Evolutionary conservation across 176 grass and related monocot genomes (phyloP).

Genomic region (Oryza brachyantha): DNA sequence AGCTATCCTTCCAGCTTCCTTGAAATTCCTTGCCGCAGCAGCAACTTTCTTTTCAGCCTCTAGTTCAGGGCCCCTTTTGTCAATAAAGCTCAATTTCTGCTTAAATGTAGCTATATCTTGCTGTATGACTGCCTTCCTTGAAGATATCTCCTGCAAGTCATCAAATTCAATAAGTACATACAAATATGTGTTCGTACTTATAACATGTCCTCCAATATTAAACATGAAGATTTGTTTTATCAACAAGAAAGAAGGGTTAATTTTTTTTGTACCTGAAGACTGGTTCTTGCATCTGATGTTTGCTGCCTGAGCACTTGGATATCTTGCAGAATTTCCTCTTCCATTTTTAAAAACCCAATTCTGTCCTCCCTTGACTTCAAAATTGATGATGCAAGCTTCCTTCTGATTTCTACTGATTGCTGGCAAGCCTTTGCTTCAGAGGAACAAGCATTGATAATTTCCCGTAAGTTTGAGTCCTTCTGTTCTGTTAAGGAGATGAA

Average conservation of each 20-base stretch:
- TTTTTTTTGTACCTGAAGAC: conserved; percentile 84
- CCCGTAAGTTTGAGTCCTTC: conserved; percentile 49
- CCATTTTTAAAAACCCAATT: conserved; percentile 65
- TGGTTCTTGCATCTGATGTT: conserved; percentile 74
- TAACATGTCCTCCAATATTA: conserved; percentile 2
- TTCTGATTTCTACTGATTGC: conserved; percentile 54
- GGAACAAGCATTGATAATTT: conserved; percentile 53
- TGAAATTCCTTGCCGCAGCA: conserved; percentile 90
- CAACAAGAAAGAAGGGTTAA: conserved; percentile 14
- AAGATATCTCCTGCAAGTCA: conserved; percentile 71
- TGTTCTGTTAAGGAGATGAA: conserved; percentile 57
- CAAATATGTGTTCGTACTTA: conserved; percentile 22
- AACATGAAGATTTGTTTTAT: background rate
- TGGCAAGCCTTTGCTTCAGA: conserved; percentile 74
- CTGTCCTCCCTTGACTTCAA: conserved; percentile 80
- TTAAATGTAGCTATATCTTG: conserved; percentile 77
- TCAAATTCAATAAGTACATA: conserved; percentile 26
- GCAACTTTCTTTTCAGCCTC: conserved; percentile 98
- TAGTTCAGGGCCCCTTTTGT: conserved; percentile 82
- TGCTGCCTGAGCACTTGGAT: conserved; percentile 82
- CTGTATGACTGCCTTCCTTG: conserved; percentile 63
- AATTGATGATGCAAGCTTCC: conserved; percentile 61
- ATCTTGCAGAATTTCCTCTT: conserved; percentile 75
- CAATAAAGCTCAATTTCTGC: conserved; percentile 78
- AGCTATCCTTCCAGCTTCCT: conserved; percentile 88